phyloP scores from a whole-genome alignment of 202 grass and related monocot genomes.

The Dendrocalamus latiflorus region DNA sequence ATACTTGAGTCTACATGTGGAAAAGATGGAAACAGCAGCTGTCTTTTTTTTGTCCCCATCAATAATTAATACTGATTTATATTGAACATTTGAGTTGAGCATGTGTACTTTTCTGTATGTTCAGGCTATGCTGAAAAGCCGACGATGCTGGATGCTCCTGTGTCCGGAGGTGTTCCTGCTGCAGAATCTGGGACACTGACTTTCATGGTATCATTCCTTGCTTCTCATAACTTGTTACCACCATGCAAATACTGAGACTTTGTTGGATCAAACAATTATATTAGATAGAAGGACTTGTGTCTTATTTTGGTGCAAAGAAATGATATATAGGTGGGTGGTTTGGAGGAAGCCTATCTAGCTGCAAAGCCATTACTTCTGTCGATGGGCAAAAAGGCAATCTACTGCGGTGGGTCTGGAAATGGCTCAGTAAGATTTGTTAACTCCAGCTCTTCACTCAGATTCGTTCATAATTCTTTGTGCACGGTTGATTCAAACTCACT shows the following conservation, averaged over 20 bases:
- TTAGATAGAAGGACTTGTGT: background rate
- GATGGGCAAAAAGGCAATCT: slow-evolving; percentile 80
- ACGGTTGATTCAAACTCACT: background rate
- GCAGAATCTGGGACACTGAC: slow-evolving; percentile 83
- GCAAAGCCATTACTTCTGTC: slow-evolving; percentile 77
- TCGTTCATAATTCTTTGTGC: background rate
- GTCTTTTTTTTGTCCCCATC: background rate
- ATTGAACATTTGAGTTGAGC: slow-evolving; percentile 6
- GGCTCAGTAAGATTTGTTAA: slow-evolving; percentile 55
- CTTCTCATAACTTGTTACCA: background rate
- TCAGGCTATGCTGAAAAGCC: slow-evolving; percentile 65
- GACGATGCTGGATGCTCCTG: slow-evolving; percentile 78
- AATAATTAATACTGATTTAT: background rate
- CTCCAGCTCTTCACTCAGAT: background rate
- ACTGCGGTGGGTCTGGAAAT: slow-evolving; percentile 83
- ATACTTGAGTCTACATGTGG: background rate
- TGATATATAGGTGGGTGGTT: slow-evolving; percentile 71
- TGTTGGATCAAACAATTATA: background rate
- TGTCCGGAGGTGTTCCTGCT: slow-evolving; percentile 94
- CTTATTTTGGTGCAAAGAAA: slow-evolving; percentile 25
- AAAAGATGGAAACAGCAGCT: background rate
- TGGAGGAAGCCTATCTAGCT: slow-evolving; percentile 76
- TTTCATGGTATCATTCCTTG: slow-evolving; percentile 68
- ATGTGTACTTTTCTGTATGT: slow-evolving; percentile 2
- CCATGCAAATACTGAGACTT: background rate